Evolutionary conservation across 1,284 basidiomycete genomes (phyloP), one percentile per base, ranked within the genome.

Genomic region (Coriolopsis trogii): DNA sequence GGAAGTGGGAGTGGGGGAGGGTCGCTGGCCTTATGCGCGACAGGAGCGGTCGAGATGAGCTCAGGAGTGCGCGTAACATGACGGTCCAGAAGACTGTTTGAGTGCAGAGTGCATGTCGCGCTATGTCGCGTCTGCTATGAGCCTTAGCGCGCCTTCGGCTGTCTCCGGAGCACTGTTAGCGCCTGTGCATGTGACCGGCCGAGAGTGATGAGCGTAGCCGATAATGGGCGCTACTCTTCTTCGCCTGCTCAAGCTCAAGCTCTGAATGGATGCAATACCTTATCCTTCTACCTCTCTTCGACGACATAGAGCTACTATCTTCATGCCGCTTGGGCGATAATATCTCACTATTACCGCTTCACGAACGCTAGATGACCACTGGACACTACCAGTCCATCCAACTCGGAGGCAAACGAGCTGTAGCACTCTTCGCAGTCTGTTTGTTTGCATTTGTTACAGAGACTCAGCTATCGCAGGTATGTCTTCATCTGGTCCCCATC

Each of bases 401-500:
- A 42, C 43, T 70, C 28, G 70, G 69, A 25, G 70, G 71, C 26
- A 64, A 60, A 40, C 55, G 62, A 24, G 74, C 81, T 4, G 66
- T 80, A n/a, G 64, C 74, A 26, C 64, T 89, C 20, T 81, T 90
- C 61, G 63, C 77, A 15, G 61, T 73, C 46, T 74, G 74, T 30
- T 76, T 87, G 45, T 37, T 84, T 41, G 81, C 82, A 1, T 91
- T 90, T 61, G 87, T 89, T 0, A 66, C 65, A 30, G 87, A 91
- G 71, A 87, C 81, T 38, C 81, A 89, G 62, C 73, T 88, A 20
- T 81, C 87, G 0, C 87, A 90, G 73, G 89, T 87, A 60, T 20
- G 73, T 65, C 7, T 18, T 23, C n/a, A 8, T 43, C 6, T 10
- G 13, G 15, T 34, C 9, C 18, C 13, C 3, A 37, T 12, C 13